Conservation (phyloP, 345 rosid species). For the Linum usitatissimum region DNA sequence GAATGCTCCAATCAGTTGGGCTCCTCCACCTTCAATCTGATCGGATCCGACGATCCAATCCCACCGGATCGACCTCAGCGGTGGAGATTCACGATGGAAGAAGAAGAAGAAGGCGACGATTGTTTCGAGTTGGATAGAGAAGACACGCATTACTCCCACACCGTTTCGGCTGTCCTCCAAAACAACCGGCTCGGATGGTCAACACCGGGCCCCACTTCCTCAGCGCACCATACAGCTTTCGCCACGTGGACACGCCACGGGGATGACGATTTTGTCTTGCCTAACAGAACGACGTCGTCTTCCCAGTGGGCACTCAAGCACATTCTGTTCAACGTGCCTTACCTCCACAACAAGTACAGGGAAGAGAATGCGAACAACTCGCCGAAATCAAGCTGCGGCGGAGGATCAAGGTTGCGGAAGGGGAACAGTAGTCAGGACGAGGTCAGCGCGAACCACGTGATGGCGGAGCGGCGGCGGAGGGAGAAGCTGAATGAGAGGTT, state of each 20-base stretch:
- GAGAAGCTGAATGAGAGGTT: constrained; percentile 93
- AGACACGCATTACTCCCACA: constrained; percentile 72
- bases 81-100: constrained; percentile 33
- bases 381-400: constrained; percentile 26
- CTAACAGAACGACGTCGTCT: constrained; percentile 26
- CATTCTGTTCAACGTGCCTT: constrained; percentile 65
- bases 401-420: constrained; percentile 26
- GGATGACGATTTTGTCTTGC: constrained; percentile 18
- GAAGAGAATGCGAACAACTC: constrained; percentile 47
- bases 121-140: constrained; percentile 29
- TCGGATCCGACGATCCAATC: constrained; percentile 18
- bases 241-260: constrained; percentile 46
- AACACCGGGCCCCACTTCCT: constrained; percentile 26
- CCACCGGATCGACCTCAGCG: constrained; percentile 28
- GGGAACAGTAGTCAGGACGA: constrained; percentile 41
- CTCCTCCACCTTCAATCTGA: constrained; percentile 46
- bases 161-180: constrained; percentile 75
- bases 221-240: constrained; percentile 59
- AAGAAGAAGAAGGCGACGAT: constrained; percentile 19
- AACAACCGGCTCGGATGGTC: constrained; percentile 40
- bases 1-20: constrained; percentile 59
- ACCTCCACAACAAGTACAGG: constrained; percentile 48
- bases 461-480: constrained; percentile 88
- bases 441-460: constrained; percentile 78
- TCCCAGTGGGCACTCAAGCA: constrained; percentile 85